Evolutionary conservation across 306 rosid species (phyloP).

Genomic region (Inga oerstediana): DNA sequence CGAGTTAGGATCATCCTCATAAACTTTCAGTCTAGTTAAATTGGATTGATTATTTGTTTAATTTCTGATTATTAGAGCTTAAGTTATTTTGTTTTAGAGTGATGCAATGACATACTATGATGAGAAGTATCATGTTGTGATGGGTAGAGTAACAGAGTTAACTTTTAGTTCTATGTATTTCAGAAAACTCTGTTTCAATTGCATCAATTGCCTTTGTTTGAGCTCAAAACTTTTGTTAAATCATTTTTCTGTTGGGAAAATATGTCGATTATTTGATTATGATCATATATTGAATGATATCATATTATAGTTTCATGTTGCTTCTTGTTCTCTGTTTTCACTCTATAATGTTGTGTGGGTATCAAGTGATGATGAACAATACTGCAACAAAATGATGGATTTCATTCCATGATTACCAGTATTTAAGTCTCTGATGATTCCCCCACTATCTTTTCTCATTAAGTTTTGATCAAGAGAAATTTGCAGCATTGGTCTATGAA

Average conservation of each 20-base stretch:
- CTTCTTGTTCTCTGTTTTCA: background rate
- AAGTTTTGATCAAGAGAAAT: too few species aligned
- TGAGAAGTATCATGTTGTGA: too few species aligned
- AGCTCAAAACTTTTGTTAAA: background rate
- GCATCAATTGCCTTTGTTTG: background rate
- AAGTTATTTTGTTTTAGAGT: too few species aligned
- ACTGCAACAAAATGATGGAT: conserved; percentile 28
- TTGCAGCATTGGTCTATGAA: background rate
- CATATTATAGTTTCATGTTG: background rate
- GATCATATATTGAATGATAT: too few species aligned
- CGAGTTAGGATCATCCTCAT: too few species aligned
- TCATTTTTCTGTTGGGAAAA: background rate
- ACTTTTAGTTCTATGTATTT: too few species aligned
- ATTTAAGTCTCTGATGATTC: conserved; percentile 21
- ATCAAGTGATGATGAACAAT: conserved; percentile 9
- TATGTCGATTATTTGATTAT: background rate
- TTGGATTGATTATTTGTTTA: too few species aligned
- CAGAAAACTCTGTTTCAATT: too few species aligned
- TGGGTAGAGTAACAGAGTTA: too few species aligned
- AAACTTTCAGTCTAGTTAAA: too few species aligned
- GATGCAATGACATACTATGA: too few species aligned
- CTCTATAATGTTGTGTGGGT: background rate
- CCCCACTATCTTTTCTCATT: background rate
- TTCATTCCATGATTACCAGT: conserved; percentile 11
- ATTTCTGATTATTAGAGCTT: too few species aligned